Base-by-base conservation (phyloP, 2,329 filamentous ascomycete species). In the Fonsecaea multimorphosa region DNA sequence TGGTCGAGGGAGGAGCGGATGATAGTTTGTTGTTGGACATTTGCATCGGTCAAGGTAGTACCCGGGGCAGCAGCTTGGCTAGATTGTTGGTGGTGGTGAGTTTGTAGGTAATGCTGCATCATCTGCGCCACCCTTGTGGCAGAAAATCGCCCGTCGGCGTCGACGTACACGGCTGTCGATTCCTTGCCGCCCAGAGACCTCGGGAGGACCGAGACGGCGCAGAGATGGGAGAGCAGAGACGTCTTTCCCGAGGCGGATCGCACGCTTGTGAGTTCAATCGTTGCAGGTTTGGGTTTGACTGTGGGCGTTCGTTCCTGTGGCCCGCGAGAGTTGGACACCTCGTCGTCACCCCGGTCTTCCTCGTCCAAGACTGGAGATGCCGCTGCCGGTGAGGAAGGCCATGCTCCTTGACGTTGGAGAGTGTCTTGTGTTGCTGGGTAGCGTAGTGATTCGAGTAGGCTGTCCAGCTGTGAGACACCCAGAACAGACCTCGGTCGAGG, bases 221-320 rank as follows among this genome's bases (percentile, higher is more conserved):
- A 80, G 46, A 89, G 75, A 65, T 85, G 81, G 75, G 88, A 87
- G 38, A 89, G 76, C 0, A 89, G 73, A 38, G 85, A 82, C 0
- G 86, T 85, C 75, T 87, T 88, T 9, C 87, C 87, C 11, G 81
- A 77, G 29, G 80, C 81, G 2, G 85, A 77, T 12, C 77, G 77
- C 38, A 78, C 75, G 58, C 85, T 85, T 22, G 82, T 79, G 53
- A 89, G 77, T 72, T 88, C 86, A 58, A 89, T 70, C 4, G 84
- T 77, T 0, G 82, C 78, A 9, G 73, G 72, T 59, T 71, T 66
- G 14, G 62, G 46, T 34, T 49, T 67, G 19, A 44, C 34, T 32
- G 31, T 22, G 7, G 27, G 32, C 29, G 55, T 9, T 34, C 34
- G 32, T 58, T 27, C 19, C 19, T 19, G 24, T 14, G 12, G 49